Base-by-base conservation (phyloP, 257 asterid species). In the Linderniella brevidens region DNA sequence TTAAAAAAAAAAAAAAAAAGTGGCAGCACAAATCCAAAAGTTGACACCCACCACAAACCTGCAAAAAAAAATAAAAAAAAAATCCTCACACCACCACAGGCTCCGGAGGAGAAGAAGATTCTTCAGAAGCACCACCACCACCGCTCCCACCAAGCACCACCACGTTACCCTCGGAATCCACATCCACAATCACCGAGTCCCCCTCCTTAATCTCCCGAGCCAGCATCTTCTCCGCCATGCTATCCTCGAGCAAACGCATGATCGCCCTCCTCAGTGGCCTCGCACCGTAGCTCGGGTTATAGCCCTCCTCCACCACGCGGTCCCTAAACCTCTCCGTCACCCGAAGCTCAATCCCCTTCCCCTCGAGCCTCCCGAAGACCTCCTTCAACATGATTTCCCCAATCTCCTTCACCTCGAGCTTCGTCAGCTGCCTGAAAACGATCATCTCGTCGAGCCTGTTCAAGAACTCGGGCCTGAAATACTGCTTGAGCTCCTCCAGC, bases 231-330 rank as follows among this genome's bases (percentile, higher is more conserved):
- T 86, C 93, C 0, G 94, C 94, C 94, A 86, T 79, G 66, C 74
- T 68, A 36, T 86, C 94, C 64, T 82, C 90, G 65, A 86, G 43
- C 5, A 76, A 71, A 53, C 86, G 76, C 78, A 77, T 82, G 11
- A 86, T 86, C 9, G 96, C 93, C 56, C 94, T 61, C 51, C 86
- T 67, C 13, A 86, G 58, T 1, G 96, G 94, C 52, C 96, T 68
- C 1, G 96, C 94, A 8, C 96, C 94, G 5, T 76, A 82, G 56
- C 78, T 79, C 11, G 82, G 81, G 58, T 77, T 66, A 37, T 71
- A 77, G 8, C 85, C 80, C 58, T 86, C 94, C 0, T 65, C 75
- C 8, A 86, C 78, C 38, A 86, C 73, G 53, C 82, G 67, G 9
- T 77, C 90, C 51, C 69, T 74, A 46, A 86, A 86, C 41, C 74